Percentiles rank a stretch among this genome's conserved stretches.
Evolutionary conservation across 192 early-diverging fungal species (phyloP).

Genomic region (Oehlia diaphana): DNA sequence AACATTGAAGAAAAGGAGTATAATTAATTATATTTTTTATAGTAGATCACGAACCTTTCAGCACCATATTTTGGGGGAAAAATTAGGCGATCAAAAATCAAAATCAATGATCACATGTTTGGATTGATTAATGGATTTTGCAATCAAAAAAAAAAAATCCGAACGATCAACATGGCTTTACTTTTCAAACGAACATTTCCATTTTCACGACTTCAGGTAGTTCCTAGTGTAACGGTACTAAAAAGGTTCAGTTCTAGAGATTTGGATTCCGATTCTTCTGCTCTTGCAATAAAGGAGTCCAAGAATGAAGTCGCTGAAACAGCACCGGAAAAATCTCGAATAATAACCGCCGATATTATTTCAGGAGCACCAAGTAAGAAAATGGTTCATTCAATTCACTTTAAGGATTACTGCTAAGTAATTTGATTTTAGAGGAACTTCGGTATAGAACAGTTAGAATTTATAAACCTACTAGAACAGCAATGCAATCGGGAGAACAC

Average conservation of each 20-base stretch:
- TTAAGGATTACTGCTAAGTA: background rate
- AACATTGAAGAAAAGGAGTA: too few relatives aligned
- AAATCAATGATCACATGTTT: too few relatives aligned
- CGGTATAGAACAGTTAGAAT: conserved; percentile 81
- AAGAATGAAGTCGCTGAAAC: background rate
- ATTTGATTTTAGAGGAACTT: conserved; percentile 46
- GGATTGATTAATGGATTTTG: too few relatives aligned
- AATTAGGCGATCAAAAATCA: too few relatives aligned
- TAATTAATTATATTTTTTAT: too few relatives aligned
- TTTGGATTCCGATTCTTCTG: background rate
- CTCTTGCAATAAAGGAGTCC: background rate
- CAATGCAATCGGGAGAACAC: conserved; percentile 83
- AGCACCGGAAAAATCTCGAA: background rate
- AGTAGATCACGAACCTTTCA: too few relatives aligned
- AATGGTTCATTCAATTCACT: background rate
- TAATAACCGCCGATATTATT: conserved; percentile 9
- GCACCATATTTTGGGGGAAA: too few relatives aligned
- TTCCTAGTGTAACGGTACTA: background rate
- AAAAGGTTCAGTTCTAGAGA: background rate
- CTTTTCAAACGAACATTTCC: background rate
- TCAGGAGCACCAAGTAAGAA: conserved; percentile 19
- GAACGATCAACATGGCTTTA: background rate
- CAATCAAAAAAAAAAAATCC: too few relatives aligned
- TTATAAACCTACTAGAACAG: conserved; percentile 76
- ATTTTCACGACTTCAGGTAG: background rate